Conservation (phyloP, 441 rosid species). For the Erodium moschatum region DNA sequence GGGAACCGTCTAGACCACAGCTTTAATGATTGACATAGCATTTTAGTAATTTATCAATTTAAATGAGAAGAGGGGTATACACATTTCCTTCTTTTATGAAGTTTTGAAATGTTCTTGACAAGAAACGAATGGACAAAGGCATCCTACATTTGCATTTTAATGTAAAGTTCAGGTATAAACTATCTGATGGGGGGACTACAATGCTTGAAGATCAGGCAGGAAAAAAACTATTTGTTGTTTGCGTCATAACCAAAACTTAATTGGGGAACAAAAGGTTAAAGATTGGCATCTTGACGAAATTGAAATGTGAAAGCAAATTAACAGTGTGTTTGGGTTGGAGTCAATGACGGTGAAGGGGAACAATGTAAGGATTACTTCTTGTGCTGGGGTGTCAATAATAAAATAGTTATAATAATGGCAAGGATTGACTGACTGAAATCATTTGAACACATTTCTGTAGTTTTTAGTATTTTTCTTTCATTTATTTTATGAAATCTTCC, state of each 20-base stretch:
- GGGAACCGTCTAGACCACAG: background rate
- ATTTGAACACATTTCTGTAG: background rate
- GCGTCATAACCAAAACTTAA: background rate
- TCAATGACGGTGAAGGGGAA: background rate
- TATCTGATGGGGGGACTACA: background rate
- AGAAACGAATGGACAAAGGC: background rate
- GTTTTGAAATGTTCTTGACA: background rate
- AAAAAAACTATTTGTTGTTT: background rate
- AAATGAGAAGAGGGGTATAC: background rate
- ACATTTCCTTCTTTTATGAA: constrained; percentile 1
- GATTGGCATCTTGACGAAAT: background rate
- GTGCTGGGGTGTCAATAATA: background rate
- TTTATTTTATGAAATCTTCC: background rate
- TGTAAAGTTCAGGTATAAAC: background rate
- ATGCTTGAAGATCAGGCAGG: background rate
- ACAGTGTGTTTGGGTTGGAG: constrained; percentile 2
- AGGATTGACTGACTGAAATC: background rate
- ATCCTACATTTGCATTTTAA: background rate
- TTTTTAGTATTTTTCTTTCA: background rate
- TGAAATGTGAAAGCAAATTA: background rate
- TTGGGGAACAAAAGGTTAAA: background rate
- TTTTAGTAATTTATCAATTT: constrained; percentile 1
- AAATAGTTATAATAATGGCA: background rate
- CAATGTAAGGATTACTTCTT: background rate
- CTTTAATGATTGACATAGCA: background rate